A percentile compares a stretch with the other conserved stretches of the same genome.
These are phyloP conservation scores for Pascua guehoae DNA, from an alignment of 1,284 basidiomycete species.

Conservation along the genomic window DNA sequence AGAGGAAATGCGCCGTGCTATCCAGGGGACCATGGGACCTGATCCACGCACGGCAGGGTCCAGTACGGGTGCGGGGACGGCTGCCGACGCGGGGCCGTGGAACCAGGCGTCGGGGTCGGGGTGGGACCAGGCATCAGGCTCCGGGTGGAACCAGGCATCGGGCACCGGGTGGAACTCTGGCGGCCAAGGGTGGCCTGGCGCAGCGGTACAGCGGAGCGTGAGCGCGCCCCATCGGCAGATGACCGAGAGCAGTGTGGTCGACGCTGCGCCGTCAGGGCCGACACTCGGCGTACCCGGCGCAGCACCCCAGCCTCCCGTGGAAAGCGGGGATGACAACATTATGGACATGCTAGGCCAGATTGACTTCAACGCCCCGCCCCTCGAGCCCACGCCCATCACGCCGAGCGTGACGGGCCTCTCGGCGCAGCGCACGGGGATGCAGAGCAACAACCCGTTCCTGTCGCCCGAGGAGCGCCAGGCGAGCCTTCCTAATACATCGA, in stretches of 20 bases:
- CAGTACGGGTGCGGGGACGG: neutral
- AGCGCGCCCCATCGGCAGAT: too few species aligned
- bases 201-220: too few species aligned
- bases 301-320: too few species aligned
- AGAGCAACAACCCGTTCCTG: conserved; percentile 50
- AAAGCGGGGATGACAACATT: neutral
- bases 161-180: too few species aligned
- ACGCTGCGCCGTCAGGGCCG: neutral
- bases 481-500: too few species aligned
- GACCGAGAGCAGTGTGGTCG: too few species aligned
- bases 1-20: conserved; percentile 7
- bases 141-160: too few species aligned
- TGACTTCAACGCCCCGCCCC: conserved; percentile 7
- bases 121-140: too few species aligned
- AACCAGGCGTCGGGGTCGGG: too few species aligned
- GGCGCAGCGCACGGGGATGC: conserved; percentile 10
- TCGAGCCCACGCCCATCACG: conserved; percentile 13
- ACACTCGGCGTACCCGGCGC: neutral
- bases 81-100: neutral
- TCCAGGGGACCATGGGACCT: neutral
- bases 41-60: conserved; percentile 1
- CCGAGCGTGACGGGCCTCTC: conserved; percentile 20
- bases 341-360: conserved; percentile 14
- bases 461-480: conserved; percentile 68
- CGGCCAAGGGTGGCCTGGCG: too few species aligned